Evolutionary conservation across 495 filamentous ascomycete species (phyloP), one percentile per base, ranked within the genome.

Genomic region (Glarea lozoyensis): DNA sequence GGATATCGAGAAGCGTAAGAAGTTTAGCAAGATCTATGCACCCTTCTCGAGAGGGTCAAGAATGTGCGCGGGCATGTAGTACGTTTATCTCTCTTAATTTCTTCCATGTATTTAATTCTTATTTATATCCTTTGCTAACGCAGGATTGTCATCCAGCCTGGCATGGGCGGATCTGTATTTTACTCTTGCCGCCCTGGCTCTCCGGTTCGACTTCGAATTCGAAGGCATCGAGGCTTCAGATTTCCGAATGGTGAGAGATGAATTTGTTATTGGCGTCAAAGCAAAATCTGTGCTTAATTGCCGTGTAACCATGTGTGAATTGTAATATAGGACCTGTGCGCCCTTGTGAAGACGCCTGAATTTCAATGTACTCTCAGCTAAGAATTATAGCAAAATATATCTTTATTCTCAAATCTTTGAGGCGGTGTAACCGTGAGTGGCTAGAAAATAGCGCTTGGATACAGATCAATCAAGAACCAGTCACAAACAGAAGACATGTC

Each of bases 1-100:
- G 31, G 31, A 34, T 7, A 30, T 48, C 16, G 42, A 32, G 5
- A 16, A 6, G 12, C 30, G 46, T 0, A 51, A 37, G 10, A 47
- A 20, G 34, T n/a, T 30, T 1, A 50, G 48, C 4, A 52, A 52
- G 37, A 43, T 29, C 4, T 59, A 30, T 43, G 59, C 52, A 1
- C 57, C 54, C 1, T 62, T 62, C 24, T 49, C 29, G 7, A 35
- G 42, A 17, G 54, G 57, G 23, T 42, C 52, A 15, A 52, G 59
- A 29, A 50, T 32, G 4, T 62, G 57, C 33, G 31, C 58, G 10
- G 59, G 59, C 23, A 56, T 60, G 57, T 48, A 60, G 59, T 61
- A 43, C 38, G 55, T 54, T 34, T 41, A 39, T 38, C 17, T 27
- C 10, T 42, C 3, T 17, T 27, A 13, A 13, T 3, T 43, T 32